A percentile compares a stretch with the other conserved stretches of the same genome.
Evolutionary conservation across 306 rosid genomes (phyloP).

Genomic region (Rosa chinensis): DNA sequence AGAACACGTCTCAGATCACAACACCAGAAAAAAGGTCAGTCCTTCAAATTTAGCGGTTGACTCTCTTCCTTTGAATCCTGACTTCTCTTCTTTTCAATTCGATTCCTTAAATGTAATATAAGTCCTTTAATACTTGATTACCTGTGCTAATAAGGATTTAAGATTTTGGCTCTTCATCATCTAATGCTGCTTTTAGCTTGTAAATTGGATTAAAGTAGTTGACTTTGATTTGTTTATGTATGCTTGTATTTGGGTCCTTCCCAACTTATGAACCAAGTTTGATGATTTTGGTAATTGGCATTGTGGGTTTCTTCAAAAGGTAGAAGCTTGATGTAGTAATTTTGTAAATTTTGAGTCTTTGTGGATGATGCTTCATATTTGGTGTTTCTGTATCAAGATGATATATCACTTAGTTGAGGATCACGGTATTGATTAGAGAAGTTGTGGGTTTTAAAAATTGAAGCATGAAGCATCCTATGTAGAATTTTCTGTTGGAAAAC

Average conservation of each 20-base stretch:
- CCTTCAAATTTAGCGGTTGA: not conserved
- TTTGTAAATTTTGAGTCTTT: not conserved
- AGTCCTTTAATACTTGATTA: not conserved
- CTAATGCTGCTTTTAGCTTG: not conserved
- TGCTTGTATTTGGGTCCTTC: not conserved
- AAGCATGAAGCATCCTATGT: not conserved
- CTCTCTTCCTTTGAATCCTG: not conserved
- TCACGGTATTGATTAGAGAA: not conserved
- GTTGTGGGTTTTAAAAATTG: not conserved
- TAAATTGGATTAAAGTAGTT: not conserved
- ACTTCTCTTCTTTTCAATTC: not conserved
- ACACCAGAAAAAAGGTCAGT: not conserved
- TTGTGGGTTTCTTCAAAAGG: slow-evolving; percentile 20
- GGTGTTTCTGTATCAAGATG: not conserved
- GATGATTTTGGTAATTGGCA: slow-evolving; percentile 19
- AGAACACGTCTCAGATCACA: not conserved
- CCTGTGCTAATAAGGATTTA: not conserved
- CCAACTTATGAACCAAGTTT: not conserved
- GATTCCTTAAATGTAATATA: not conserved
- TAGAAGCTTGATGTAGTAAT: not conserved
- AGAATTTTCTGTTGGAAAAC: slow-evolving; percentile 2
- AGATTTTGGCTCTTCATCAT: not conserved
- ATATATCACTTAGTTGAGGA: not conserved
- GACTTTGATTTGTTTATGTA: not conserved
- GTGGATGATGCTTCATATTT: not conserved